Evolutionary conservation across 2,329 filamentous ascomycete genomes (phyloP), one percentile per base, ranked within the genome.

Genomic region (Penicillium decumbens): DNA sequence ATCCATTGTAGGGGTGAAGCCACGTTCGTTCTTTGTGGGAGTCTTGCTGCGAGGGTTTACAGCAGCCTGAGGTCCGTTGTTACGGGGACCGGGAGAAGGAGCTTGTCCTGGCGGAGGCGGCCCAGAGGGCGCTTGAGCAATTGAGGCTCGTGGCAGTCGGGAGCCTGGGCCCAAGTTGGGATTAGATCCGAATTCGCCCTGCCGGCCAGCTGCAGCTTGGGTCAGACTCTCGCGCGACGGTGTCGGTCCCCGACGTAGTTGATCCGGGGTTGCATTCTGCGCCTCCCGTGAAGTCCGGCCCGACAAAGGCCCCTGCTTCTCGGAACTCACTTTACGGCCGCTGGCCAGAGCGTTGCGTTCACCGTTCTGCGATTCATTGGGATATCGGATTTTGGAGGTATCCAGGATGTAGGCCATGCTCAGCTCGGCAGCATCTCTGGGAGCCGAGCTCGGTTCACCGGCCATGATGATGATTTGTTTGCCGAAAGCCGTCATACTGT

Each of bases 401-500:
- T 98, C 93, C 53, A 98, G 77, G 56, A 96, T 81, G 69, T 97
- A 98, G 30, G 89, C 87, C 63, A 95, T 81, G 51, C 88, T 89
- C 45, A 98, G 77, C 66, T 98, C 93, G 53, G 85, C 85, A 28
- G 88, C 82, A 62, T 93, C 84, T 41, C 86, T 82, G 0, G 87
- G 82, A 25, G 89, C 87, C 13, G 90, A 91, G 68, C 91, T 97
- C 12, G 93, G 93, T 70, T 98, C 95, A 56, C 93, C 93, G 32
- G 89, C 95, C 28, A 97, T 78, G 35, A 97, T 89, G 41, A 97
- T 85, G 55, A 98, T 85, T 51, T 91, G 88, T 69, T 95, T 96
- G 27, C 89, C 89, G 55, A 92, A 89, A 2, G 90, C 85, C 2
- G 93, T 97, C 93, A 98, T 97, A 69, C 90, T 96, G 69, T 98